phyloP scores from a whole-genome alignment of 2,329 filamentous ascomycete genomes.

The Epichloe sibirici region DNA sequence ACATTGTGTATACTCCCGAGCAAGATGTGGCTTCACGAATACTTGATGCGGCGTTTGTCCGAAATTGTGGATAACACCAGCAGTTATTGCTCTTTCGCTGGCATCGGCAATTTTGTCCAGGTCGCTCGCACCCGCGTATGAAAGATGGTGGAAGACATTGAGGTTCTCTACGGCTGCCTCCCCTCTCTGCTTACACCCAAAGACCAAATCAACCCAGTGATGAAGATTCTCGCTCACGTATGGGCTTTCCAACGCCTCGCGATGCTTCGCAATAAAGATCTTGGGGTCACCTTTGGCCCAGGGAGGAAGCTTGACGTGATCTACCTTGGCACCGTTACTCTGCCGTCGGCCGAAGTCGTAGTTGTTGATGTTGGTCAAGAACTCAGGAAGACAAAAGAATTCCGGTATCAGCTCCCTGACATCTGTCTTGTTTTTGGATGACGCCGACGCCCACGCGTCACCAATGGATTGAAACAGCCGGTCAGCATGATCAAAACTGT shows the following conservation, averaged over 20 bases:
- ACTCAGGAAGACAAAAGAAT: conserved; percentile 94
- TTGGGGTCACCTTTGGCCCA: conserved; percentile 96
- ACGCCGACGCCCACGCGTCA: conserved; percentile 84
- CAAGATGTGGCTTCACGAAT: conserved; percentile 68
- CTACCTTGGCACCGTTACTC: conserved; percentile 65
- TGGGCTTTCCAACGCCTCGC: conserved; percentile 89
- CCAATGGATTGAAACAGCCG: conserved; percentile 88
- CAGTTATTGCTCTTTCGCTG: conserved; percentile 75
- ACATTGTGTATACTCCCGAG: conserved; percentile 56
- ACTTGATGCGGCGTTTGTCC: conserved; percentile 95
- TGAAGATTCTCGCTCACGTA: conserved; percentile 85
- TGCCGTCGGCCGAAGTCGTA: conserved; percentile 90
- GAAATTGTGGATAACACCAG: conserved; percentile 96
- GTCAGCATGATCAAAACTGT: conserved; percentile 90
- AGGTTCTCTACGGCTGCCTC: conserved; percentile 83
- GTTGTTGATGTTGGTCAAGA: conserved; percentile 82
- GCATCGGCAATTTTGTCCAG: conserved; percentile 83
- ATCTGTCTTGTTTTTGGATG: conserved; percentile 81
- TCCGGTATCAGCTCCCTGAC: conserved; percentile 91
- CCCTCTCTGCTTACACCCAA: conserved; percentile 86
- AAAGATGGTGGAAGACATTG: conserved; percentile 93
- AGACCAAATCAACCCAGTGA: conserved; percentile 91
- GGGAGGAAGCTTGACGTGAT: conserved; percentile 78
- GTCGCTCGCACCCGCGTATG: conserved; percentile 87
- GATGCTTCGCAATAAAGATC: conserved; percentile 88